Evolutionary conservation across 2,329 filamentous ascomycete species (phyloP).

Genomic region (Chrysosporium keratinophilum): DNA sequence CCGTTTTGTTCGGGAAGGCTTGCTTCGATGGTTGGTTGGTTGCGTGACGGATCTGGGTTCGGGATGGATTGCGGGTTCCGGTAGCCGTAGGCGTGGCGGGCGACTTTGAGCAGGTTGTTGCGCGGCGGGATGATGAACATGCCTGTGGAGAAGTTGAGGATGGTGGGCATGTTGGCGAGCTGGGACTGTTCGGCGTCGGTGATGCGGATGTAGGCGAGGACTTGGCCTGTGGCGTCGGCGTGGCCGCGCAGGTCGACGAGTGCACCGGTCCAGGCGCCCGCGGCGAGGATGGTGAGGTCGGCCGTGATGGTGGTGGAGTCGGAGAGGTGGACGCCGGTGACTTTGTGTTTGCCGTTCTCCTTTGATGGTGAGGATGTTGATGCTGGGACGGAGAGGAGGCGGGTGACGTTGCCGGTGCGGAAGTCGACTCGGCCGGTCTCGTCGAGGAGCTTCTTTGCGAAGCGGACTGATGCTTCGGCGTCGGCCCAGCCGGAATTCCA

Average conservation of each 20-base stretch:
- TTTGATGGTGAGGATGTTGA: too few species aligned
- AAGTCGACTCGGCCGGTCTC: slow-evolving; percentile 29
- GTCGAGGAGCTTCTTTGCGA: slow-evolving; percentile 30
- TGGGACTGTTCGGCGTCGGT: slow-evolving; percentile 57
- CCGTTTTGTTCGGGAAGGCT: slow-evolving; percentile 33
- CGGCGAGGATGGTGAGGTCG: slow-evolving; percentile 67
- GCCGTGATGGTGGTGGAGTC: slow-evolving; percentile 46
- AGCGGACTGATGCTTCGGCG: slow-evolving; percentile 34
- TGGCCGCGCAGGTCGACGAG: slow-evolving; percentile 69
- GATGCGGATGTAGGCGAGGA: slow-evolving; percentile 66
- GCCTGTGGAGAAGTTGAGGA: slow-evolving; percentile 40
- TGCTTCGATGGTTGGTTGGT: slow-evolving; percentile 20
- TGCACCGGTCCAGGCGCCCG: slow-evolving; percentile 75
- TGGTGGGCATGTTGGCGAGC: slow-evolving; percentile 57
- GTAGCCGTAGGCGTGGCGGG: slow-evolving; percentile 60
- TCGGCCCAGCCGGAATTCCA: slow-evolving; percentile 40
- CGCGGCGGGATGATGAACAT: slow-evolving; percentile 48
- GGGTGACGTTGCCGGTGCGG: slow-evolving; percentile 28
- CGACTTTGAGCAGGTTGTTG: slow-evolving; percentile 54
- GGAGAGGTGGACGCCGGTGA: slow-evolving; percentile 43
- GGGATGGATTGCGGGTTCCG: slow-evolving; percentile 33
- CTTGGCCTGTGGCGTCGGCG: slow-evolving; percentile 71
- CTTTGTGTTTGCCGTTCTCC: slow-evolving; percentile 14
- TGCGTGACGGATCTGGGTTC: slow-evolving; percentile 16
- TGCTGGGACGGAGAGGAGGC: slow-evolving; percentile 23